Conservation (phyloP, 306 rosid genomes). For the Ziziphus jujuba region DNA sequence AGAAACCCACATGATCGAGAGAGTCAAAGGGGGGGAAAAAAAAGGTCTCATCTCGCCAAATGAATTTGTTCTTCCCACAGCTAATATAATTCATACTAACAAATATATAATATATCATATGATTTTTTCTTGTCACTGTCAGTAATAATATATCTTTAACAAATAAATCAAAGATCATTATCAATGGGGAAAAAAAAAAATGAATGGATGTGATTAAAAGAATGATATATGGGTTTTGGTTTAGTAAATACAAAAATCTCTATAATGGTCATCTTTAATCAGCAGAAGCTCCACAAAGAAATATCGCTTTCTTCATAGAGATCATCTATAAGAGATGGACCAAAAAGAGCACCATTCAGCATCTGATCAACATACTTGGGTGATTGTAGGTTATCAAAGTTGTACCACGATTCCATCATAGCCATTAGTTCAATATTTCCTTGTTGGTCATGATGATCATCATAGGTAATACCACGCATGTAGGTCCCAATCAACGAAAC, state of each 20-base stretch:
- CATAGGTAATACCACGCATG: not conserved
- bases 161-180: slow-evolving; percentile 24
- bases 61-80: slow-evolving; percentile 27
- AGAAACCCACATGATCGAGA: slow-evolving; percentile 38
- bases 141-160: slow-evolving; percentile 37
- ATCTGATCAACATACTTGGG: slow-evolving; percentile 66
- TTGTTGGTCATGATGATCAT: slow-evolving; percentile 19
- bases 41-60: slow-evolving; percentile 30
- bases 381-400: slow-evolving; percentile 48
- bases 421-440: slow-evolving; percentile 34
- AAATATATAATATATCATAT: not conserved
- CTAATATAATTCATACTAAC: not conserved
- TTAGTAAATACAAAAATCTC: not conserved
- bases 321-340: slow-evolving; percentile 56
- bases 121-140: slow-evolving; percentile 39
- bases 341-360: slow-evolving; percentile 54
- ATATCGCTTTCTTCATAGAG: slow-evolving; percentile 77
- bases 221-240: not conserved
- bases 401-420: slow-evolving; percentile 60
- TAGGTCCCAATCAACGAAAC: slow-evolving; percentile 35
- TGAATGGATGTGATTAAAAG: slow-evolving; percentile 23
- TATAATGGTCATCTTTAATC: slow-evolving; percentile 25
- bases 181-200: slow-evolving; percentile 20
- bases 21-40: slow-evolving; percentile 29
- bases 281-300: slow-evolving; percentile 87